phyloP scores from a whole-genome alignment of 257 asterid genomes.

The Solanum raphanifolium region DNA sequence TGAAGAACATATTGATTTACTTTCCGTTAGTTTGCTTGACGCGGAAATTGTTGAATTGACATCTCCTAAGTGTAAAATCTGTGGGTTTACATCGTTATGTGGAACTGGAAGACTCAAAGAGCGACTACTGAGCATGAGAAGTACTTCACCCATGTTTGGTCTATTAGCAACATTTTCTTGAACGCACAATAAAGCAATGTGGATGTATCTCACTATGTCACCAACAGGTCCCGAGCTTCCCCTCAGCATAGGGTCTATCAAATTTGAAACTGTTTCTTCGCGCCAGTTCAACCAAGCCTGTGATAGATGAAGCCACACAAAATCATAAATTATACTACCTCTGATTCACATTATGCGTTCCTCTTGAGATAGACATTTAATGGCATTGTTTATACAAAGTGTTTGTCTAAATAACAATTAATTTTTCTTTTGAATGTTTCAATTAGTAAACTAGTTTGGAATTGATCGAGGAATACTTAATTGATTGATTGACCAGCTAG shows the following conservation, averaged over 20 bases:
- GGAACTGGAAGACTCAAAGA: slow-evolving; percentile 9
- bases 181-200: background rate
- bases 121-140: slow-evolving; percentile 14
- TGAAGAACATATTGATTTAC: background rate
- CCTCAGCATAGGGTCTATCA: slow-evolving; percentile 5
- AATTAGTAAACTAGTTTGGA: background rate
- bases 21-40: background rate
- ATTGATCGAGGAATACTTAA: no score
- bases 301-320: no score
- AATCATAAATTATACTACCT: no score
- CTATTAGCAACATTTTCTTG: slow-evolving; percentile 13
- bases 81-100: background rate
- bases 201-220: slow-evolving; percentile 13
- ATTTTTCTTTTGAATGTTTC: no score
- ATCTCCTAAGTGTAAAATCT: background rate
- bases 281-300: background rate
- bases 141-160: slow-evolving; percentile 18
- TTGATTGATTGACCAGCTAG: background rate
- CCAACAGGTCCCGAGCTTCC: background rate
- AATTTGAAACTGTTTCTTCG: background rate
- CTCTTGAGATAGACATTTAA: no score
- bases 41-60: background rate
- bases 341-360: no score
- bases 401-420: no score
- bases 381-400: no score